Evolutionary conservation across 1,284 basidiomycete species (phyloP), one percentile per base, ranked within the genome.

Genomic region (Abortiporus biennis): DNA sequence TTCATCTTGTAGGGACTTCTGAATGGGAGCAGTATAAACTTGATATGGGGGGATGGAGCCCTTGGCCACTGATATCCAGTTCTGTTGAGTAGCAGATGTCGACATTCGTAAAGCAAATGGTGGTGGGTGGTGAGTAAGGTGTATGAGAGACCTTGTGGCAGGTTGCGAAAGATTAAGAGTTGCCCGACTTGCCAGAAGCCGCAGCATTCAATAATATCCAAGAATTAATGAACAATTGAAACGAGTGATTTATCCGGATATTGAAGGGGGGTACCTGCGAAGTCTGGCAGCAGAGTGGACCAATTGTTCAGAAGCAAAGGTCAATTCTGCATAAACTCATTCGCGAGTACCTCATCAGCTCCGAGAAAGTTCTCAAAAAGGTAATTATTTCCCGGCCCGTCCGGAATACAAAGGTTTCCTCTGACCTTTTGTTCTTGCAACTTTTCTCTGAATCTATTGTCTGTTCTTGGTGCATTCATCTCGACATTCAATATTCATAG

Each of bases 1-100:
- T 52, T 86, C 79, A 58, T 92, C 90, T 52, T 83, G 80, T 33
- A 72, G 72, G 1, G 90, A 84, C 62, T 85, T 85, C 52, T 85
- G 75, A 38, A 94, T 78, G 2, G 79, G 69, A 47, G 76, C 78
- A 21, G 71, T 72, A 65, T 80, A 87, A 42, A 86, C 50, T 20
- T 48, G 41, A 49, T 56, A 60, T 2, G 55, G 46, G 6, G 49
- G 48, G 8, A 49, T 45, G 9, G 45, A 48, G 12, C 47, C 25
- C n/a, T 42, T 44, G 4, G 47, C 32, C 42, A 55, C 50, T 25
- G 45, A 47, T 9, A 46, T 35, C 59, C 59, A 62, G 15, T 59
- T 44, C 9, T 42, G 37, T 21, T 45, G 27, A 21, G 21, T 24
- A 9, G 46, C 19, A n/a, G 36, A 32, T 2, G 40, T 24, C 25